Evolutionary conservation across 306 rosid genomes (phyloP).

Genomic region (Inga laurina): DNA sequence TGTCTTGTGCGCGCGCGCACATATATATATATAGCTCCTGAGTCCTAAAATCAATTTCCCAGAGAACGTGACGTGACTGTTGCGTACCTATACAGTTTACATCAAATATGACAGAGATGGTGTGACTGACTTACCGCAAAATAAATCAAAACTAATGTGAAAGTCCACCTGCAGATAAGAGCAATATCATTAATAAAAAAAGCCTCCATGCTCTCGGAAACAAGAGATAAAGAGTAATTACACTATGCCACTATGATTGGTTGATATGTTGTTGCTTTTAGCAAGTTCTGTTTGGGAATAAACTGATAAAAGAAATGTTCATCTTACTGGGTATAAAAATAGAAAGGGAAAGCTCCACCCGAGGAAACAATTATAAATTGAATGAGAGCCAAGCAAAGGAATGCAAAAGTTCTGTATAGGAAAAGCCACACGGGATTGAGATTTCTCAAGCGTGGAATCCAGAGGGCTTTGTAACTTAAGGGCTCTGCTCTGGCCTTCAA

Average conservation of each 20-base stretch:
- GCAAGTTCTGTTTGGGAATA: background rate
- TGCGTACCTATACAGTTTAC: background rate
- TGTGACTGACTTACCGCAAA: constrained; percentile 60
- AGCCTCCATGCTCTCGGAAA: background rate
- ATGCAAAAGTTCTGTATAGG: constrained; percentile 34
- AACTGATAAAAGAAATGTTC: background rate
- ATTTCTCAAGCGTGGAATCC: constrained; percentile 45
- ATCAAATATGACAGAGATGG: constrained; percentile 12
- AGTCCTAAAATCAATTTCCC: background rate
- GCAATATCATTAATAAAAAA: constrained; percentile 24
- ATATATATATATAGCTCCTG: background rate
- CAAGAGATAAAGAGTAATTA: background rate
- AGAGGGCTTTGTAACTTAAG: constrained; percentile 27
- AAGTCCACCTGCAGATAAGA: constrained; percentile 78
- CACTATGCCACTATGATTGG: background rate
- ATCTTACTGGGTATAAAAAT: constrained; percentile 48
- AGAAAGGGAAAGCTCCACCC: constrained; percentile 35
- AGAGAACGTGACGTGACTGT: background rate
- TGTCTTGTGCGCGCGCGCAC: background rate
- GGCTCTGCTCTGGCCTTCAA: constrained; percentile 35
- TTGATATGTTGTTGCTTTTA: background rate
- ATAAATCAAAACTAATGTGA: constrained; percentile 65
- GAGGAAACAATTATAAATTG: constrained; percentile 29
- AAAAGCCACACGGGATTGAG: constrained; percentile 43
- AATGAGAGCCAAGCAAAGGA: constrained; percentile 36